These are phyloP conservation scores for Schwanniomyces etchellsii DNA, from an alignment of 1,139 yeast species.

Conservation along the genomic window DNA sequence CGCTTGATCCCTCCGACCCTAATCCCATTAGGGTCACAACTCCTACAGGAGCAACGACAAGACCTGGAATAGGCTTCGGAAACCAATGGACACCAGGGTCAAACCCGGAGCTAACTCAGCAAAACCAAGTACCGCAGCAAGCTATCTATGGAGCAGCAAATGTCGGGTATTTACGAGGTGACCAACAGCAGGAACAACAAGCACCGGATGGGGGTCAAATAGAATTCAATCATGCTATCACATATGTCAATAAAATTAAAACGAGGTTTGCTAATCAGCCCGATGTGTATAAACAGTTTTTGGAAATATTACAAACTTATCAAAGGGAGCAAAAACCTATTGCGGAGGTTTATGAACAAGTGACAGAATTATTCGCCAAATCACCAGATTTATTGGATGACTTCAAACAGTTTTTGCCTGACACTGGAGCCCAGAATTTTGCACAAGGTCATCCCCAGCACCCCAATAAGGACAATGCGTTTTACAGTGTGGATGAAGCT, in stretches of 20 bases:
- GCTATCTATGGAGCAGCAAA: constrained; percentile 6
- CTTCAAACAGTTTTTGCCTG: constrained; percentile 93
- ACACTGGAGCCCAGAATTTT: constrained; percentile 49
- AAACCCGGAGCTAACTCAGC: constrained; percentile 3
- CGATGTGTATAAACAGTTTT: constrained; percentile 87
- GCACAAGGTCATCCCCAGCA: constrained; percentile 9
- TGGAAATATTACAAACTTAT: constrained; percentile 92
- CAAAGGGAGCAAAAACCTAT: constrained; percentile 95
- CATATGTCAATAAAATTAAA: constrained; percentile 92
- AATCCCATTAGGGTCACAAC: constrained; percentile 93
- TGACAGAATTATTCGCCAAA: constrained; percentile 78
- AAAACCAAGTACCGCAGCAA: constrained; percentile 6
- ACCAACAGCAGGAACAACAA: constrained; percentile 13
- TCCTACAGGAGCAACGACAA: constrained; percentile 82
- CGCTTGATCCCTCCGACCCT: constrained; percentile 84
- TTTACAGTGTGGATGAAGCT: constrained; percentile 18
- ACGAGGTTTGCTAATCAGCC: constrained; percentile 93
- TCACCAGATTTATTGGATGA: constrained; percentile 95
- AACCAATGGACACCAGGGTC: constrained; percentile 22
- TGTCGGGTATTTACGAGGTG: constrained; percentile 5
- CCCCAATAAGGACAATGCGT: constrained; percentile 16
- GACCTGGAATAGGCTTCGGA: constrained; percentile 44
- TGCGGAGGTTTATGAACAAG: constrained; percentile 91
- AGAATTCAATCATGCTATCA: constrained; percentile 95
- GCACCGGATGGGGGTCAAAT: constrained; percentile 67